Percentiles rank a stretch among this genome's conserved stretches.
phyloP scores from a whole-genome alignment of 2,329 filamentous ascomycete species.

The Ascochyta viciae-villosae region DNA sequence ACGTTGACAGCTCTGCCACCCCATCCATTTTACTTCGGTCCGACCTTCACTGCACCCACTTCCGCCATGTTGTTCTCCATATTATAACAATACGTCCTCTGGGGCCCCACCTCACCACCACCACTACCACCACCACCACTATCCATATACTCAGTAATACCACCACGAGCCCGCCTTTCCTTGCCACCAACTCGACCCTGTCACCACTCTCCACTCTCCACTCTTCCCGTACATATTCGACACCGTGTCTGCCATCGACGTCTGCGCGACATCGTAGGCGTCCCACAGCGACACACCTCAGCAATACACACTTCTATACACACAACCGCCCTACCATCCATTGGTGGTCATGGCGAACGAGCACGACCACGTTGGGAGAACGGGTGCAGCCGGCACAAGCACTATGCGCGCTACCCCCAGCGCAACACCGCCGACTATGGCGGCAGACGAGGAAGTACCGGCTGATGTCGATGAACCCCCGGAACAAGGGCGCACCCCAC shows the following conservation, averaged over 20 bases:
- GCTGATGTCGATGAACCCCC: slow-evolving; percentile 90
- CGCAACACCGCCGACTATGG: slow-evolving; percentile 32
- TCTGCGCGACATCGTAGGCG: background rate
- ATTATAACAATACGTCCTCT: slow-evolving; percentile 49
- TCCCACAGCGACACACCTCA: slow-evolving; percentile 1
- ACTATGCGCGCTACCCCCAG: slow-evolving; percentile 43
- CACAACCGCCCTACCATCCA: slow-evolving; percentile 5
- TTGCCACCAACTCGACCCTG: slow-evolving; percentile 9
- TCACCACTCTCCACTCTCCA: slow-evolving; percentile 20
- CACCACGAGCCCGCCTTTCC: slow-evolving; percentile 6
- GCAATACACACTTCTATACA: slow-evolving; percentile 1
- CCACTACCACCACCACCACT: slow-evolving; percentile 14
- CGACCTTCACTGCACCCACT: slow-evolving; percentile 28
- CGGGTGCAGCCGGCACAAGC: slow-evolving; percentile 17
- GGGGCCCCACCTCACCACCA: slow-evolving; percentile 42
- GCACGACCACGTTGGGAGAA: slow-evolving; percentile 35
- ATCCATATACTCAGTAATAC: slow-evolving; percentile 16
- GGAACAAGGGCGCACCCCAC: slow-evolving; percentile 65
- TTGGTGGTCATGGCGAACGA: slow-evolving; percentile 44
- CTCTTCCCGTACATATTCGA: slow-evolving; percentile 9
- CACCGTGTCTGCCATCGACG: slow-evolving; percentile 6
- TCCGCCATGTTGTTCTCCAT: slow-evolving; percentile 45
- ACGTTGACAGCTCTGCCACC: slow-evolving; percentile 34
- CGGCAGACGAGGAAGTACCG: slow-evolving; percentile 67
- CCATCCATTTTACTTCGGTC: slow-evolving; percentile 38